Base-by-base conservation (phyloP, 148 eudicot species). In the Mesembryanthemum crystallinum region DNA sequence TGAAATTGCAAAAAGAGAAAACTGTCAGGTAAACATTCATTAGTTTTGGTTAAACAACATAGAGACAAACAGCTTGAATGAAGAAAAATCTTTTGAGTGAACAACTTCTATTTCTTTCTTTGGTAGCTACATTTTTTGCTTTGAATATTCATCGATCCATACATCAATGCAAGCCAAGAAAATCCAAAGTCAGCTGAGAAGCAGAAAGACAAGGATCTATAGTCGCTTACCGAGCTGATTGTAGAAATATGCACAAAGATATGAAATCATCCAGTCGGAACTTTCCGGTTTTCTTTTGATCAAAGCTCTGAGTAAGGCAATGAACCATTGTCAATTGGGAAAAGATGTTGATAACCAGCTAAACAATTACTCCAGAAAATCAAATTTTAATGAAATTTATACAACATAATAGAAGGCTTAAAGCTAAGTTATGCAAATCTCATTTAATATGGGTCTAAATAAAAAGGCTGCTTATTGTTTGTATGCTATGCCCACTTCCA, bases 261-360 rank as follows among this genome's bases (percentile, higher is more conserved):
- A 91, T 93, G 85, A 91, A 90, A 73, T 88, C 89, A 81, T 93
- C 98, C 73, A 91, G 88, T 73, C 81, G 90, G 64, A 93, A 86
- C 85, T 76, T 89, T 67, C 98, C 96, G 61, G 81, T 85, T 83
- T 86, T 88, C 84, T 85, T 86, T 73, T 83, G 82, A 84, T 93
- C 98, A 78, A 93, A 93, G 85, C 96, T 91, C 98, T 93, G 85
- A 29, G 78, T 77, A 63, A 45, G 67, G 32, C 20, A 55, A 52
- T 11, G 15, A 78, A 72, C 45, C 15, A 5, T 14, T 12, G 32
- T 59, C 64, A 78, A 62, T 35, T 49, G 47, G 45, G 37, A 49
- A 67, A 42, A 10, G 33, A 76, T 59, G 67, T n/a, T 28, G 43
- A 29, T 57, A 57, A 17, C 61, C 27, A n/a, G 28, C 23, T 4